Percentiles rank a stretch among this genome's conserved stretches.
phyloP scores from a whole-genome alignment of 2,329 filamentous ascomycete species.

The Fusarium albidum region DNA sequence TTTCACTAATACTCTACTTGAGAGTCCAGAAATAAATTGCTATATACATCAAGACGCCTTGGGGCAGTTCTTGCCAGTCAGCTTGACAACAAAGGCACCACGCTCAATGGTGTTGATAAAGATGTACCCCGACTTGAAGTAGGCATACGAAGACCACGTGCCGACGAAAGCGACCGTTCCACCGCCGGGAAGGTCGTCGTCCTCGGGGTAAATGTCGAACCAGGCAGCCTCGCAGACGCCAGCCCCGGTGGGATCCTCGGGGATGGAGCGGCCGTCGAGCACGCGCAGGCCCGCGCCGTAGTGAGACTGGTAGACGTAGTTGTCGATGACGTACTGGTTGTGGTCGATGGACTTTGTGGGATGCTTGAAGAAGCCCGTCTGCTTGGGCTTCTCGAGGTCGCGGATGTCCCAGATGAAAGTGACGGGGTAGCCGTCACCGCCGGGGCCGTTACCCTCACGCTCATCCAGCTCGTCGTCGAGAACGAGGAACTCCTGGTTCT shows the following conservation, averaged over 20 bases:
- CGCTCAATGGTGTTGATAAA: conserved; percentile 62
- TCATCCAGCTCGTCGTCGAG: conserved; percentile 65
- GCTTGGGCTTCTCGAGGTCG: conserved; percentile 51
- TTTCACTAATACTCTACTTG: too few species aligned
- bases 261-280: conserved; percentile 47
- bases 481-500: conserved; percentile 55
- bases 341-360: conserved; percentile 54
- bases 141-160: conserved; percentile 59
- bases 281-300: conserved; percentile 58
- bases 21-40: too few species aligned
- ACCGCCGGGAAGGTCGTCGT: conserved; percentile 50
- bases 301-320: conserved; percentile 57
- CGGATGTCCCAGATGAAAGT: conserved; percentile 62
- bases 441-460: conserved; percentile 48
- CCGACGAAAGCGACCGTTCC: conserved; percentile 52
- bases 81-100: conserved; percentile 56
- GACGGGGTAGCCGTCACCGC: conserved; percentile 53
- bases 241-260: conserved; percentile 53
- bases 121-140: conserved; percentile 58
- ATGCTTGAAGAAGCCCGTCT: conserved; percentile 53
- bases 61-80: conserved; percentile 37
- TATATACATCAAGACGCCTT: not conserved
- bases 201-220: conserved; percentile 61
- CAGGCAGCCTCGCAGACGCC: conserved; percentile 56
- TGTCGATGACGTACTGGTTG: conserved; percentile 57